phyloP scores from a whole-genome alignment of 129 eudicot genomes.

The Artemisia annua region DNA sequence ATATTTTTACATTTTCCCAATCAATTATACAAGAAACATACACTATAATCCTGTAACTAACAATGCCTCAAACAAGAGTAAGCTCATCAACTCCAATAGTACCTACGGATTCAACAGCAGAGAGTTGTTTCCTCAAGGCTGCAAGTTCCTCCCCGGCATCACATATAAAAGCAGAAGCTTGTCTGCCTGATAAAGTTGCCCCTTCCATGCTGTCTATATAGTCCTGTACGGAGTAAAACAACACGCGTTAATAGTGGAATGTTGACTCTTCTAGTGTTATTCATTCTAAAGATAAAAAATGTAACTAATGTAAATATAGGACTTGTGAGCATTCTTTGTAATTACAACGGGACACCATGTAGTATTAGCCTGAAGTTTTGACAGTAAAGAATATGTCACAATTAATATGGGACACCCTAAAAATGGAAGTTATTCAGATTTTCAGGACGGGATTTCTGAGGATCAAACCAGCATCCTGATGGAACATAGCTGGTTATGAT shows the following conservation, averaged over 20 bases:
- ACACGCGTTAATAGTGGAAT: neutral
- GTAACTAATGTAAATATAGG: neutral
- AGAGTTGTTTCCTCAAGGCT: slow-evolving; percentile 45
- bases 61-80: slow-evolving; percentile 55
- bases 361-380: too few relatives aligned
- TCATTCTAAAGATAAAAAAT: neutral
- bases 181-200: slow-evolving; percentile 96
- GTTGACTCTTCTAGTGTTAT: neutral
- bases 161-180: slow-evolving; percentile 82
- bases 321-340: neutral
- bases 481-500: too few relatives aligned
- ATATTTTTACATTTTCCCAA: slow-evolving; percentile 21
- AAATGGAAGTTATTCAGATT: too few relatives aligned
- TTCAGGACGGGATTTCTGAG: too few relatives aligned
- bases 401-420: too few relatives aligned
- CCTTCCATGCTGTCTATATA: slow-evolving; percentile 99
- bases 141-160: slow-evolving; percentile 84
- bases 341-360: too few relatives aligned
- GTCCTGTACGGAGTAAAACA: slow-evolving; percentile 50
- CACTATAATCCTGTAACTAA: neutral
- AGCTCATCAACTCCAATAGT: slow-evolving; percentile 47
- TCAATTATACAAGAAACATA: slow-evolving; percentile 16
- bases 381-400: too few relatives aligned
- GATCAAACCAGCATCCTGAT: too few relatives aligned
- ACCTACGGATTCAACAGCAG: slow-evolving; percentile 33